These are phyloP conservation scores for Pestalotiopsis sp. DNA, from an alignment of 2,329 filamentous ascomycete species.

Conservation along the genomic window DNA sequence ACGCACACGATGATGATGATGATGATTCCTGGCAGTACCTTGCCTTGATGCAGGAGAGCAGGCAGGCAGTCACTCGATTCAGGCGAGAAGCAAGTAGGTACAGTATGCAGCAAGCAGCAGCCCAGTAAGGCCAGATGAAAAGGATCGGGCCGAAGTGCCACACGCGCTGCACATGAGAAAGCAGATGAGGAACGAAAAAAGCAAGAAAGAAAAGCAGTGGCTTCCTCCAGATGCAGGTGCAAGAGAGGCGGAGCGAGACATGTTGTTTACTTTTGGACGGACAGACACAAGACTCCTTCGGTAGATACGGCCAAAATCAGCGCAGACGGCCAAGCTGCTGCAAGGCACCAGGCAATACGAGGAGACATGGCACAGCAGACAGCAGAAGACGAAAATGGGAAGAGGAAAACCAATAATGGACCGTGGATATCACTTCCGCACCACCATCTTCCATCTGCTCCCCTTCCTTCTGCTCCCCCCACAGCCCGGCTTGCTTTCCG, in stretches of 20 bases:
- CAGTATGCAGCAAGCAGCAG: not conserved
- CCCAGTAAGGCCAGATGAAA: not conserved
- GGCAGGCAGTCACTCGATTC: not conserved
- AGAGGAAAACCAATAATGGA: not conserved
- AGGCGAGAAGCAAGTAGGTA: not conserved
- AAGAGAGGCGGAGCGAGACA: not conserved
- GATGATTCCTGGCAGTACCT: not conserved
- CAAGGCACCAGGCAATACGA: not conserved
- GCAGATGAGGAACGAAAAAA: not conserved
- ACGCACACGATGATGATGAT: not conserved
- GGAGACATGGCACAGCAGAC: not conserved
- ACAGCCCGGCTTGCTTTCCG: not conserved
- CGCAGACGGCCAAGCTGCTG: not conserved
- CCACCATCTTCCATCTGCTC: not conserved
- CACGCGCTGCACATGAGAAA: not conserved
- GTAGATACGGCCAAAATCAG: not conserved
- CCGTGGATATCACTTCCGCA: not conserved
- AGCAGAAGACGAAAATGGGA: not conserved
- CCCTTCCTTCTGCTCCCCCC: not conserved
- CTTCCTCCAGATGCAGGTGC: not conserved
- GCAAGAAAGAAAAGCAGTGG: not conserved
- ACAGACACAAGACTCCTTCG: not conserved
- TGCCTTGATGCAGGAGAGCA: not conserved
- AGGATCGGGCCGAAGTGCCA: not conserved
- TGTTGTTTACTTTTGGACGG: not conserved